A percentile compares a stretch with the other conserved stretches of the same genome.
Evolutionary conservation across 352 stramenopile genomes (phyloP).

Genomic region (Phytophthora podocarpi): DNA sequence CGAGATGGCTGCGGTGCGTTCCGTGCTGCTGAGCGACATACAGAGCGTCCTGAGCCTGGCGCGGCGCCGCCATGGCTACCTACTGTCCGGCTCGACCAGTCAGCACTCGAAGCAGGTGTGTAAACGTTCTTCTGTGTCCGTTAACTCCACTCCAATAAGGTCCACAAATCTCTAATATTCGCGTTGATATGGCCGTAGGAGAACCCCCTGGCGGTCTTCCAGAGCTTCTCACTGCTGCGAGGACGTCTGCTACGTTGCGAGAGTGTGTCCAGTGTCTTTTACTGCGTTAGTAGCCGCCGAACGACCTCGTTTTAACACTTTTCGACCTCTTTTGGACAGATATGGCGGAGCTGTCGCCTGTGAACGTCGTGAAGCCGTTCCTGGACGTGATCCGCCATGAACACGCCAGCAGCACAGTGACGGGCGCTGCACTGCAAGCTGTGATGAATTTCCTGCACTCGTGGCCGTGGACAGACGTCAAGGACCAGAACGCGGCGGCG

Average conservation of each 20-base stretch:
- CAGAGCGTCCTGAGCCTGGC: slow-evolving; percentile 74
- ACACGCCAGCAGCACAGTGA: slow-evolving; percentile 93
- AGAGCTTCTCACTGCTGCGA: slow-evolving; percentile 65
- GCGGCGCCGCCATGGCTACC: slow-evolving; percentile 57
- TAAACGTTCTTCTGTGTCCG: neutral
- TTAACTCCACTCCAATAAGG: neutral
- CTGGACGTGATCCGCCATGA: slow-evolving; percentile 93
- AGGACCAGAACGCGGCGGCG: slow-evolving; percentile 40
- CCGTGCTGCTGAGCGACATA: slow-evolving; percentile 74
- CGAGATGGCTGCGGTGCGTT: slow-evolving; percentile 37
- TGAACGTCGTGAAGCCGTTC: slow-evolving; percentile 91
- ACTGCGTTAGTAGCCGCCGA: neutral
- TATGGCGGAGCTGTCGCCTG: slow-evolving; percentile 61
- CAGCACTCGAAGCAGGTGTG: slow-evolving; percentile 30
- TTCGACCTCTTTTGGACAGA: slow-evolving; percentile 37
- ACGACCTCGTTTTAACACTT: slow-evolving; percentile 9
- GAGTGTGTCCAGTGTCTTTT: slow-evolving; percentile 35
- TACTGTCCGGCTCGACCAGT: slow-evolving; percentile 28
- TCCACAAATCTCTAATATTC: neutral
- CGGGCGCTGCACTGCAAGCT: slow-evolving; percentile 91
- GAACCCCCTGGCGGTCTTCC: slow-evolving; percentile 57
- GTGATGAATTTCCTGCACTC: slow-evolving; percentile 96
- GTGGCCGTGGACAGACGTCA: slow-evolving; percentile 63
- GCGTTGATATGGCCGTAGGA: slow-evolving; percentile 36
- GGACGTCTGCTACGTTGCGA: slow-evolving; percentile 64